Evolutionary conservation across 352 stramenopile genomes (phyloP).

Genomic region (Phytopythium helicoides): DNA sequence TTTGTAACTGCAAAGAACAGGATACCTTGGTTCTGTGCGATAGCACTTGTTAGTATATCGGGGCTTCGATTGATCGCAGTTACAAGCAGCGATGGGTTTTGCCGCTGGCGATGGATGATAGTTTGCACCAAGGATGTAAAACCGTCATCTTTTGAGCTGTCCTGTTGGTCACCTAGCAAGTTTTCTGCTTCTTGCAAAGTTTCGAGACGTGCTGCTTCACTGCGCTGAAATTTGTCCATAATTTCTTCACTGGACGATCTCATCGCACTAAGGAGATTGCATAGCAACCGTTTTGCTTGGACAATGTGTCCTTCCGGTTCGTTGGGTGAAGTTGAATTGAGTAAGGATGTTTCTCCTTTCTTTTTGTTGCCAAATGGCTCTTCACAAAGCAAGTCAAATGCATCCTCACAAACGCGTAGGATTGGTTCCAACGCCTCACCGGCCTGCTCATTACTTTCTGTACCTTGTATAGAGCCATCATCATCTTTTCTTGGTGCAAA

Average conservation of each 20-base stretch:
- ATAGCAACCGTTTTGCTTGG: constrained; percentile 28
- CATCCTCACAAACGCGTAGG: constrained; percentile 43
- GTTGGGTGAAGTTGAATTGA: not conserved
- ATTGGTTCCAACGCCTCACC: constrained; percentile 21
- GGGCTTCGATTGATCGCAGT: constrained; percentile 60
- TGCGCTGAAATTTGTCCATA: constrained; percentile 40
- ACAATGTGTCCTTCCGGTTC: not conserved
- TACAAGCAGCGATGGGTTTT: constrained; percentile 55
- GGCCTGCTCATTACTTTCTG: constrained; percentile 13
- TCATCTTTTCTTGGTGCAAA: constrained; percentile 4
- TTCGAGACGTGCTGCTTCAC: constrained; percentile 25
- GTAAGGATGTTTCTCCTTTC: not conserved
- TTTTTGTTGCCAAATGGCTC: constrained; percentile 4
- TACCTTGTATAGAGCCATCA: not conserved
- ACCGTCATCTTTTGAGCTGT: constrained; percentile 13
- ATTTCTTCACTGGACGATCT: constrained; percentile 42
- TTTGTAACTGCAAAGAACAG: constrained; percentile 70
- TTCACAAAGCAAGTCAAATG: constrained; percentile 64
- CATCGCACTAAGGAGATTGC: constrained; percentile 41
- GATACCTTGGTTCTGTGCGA: constrained; percentile 64
- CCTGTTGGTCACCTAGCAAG: constrained; percentile 13
- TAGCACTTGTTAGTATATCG: constrained; percentile 61
- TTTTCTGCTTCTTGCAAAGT: constrained; percentile 15
- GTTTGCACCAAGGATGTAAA: constrained; percentile 34
- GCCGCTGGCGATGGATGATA: constrained; percentile 49